Conservation (phyloP, 768 basidiomycete species). For the Tubosaeta sp. region DNA sequence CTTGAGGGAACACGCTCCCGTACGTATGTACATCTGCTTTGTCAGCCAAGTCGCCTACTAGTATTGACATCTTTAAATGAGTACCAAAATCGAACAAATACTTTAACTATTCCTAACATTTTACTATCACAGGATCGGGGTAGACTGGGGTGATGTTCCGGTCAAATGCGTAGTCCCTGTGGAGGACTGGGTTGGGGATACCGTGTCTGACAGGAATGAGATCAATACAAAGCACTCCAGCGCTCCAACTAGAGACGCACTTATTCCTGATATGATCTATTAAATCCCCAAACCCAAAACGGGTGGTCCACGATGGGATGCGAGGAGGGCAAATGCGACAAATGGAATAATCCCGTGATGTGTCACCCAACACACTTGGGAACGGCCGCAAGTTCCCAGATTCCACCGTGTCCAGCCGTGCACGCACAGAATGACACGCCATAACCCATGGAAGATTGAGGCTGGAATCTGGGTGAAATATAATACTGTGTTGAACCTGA, state of each 20-base stretch:
- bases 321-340: slow-evolving; percentile 26
- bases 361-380: neutral
- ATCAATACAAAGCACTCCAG: neutral
- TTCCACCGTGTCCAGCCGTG: neutral
- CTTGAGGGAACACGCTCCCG: neutral
- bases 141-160: slow-evolving; percentile 18
- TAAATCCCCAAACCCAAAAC: slow-evolving; percentile 13
- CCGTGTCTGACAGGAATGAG: slow-evolving; percentile 13
- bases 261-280: slow-evolving; percentile 15
- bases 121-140: slow-evolving; percentile 6
- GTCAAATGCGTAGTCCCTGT: slow-evolving; percentile 19
- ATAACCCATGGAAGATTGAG: slow-evolving; percentile 8
- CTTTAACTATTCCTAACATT: neutral
- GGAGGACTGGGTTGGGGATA: slow-evolving; percentile 13
- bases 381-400: neutral
- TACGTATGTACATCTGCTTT: slow-evolving; percentile 6
- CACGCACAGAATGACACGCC: neutral
- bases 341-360: slow-evolving; percentile 15
- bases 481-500: slow-evolving; percentile 19
- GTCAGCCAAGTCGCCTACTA: too few species aligned
- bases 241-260: slow-evolving; percentile 10
- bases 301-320: slow-evolving; percentile 26
- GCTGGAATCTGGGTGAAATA: slow-evolving; percentile 12
- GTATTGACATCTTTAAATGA: neutral
- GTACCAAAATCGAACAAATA: neutral